Conservation (phyloP, 177 flowering plant genomes). For the Tripterygium wilfordii region DNA sequence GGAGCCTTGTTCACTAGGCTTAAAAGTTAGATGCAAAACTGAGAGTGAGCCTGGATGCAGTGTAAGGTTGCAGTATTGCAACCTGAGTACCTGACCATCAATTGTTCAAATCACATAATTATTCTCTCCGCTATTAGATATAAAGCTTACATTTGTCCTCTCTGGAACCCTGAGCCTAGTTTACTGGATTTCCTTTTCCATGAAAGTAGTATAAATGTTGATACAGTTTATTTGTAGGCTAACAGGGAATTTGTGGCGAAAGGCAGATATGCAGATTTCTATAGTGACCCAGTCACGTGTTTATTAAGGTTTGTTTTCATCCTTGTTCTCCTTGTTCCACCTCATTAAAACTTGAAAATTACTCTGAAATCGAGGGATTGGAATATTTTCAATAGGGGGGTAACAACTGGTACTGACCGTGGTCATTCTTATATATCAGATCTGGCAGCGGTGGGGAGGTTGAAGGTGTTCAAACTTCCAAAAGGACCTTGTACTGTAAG, state of each 20-base stretch:
- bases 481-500: constrained; percentile 47
- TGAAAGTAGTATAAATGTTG: background rate
- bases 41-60: no score
- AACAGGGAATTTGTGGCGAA: constrained; percentile 54
- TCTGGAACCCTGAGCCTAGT: no score
- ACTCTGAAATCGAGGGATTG: background rate
- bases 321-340: background rate
- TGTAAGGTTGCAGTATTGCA: no score
- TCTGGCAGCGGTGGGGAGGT: constrained; percentile 44
- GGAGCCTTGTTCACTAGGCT: no score
- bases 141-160: no score
- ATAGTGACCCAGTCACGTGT: constrained; percentile 59
- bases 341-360: no score
- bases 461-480: constrained; percentile 67
- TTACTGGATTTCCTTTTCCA: background rate
- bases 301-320: constrained; percentile 51
- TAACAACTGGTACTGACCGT: no score
- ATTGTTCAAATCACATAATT: no score
- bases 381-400: no score
- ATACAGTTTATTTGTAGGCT: constrained; percentile 34
- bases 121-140: no score
- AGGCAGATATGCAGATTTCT: constrained; percentile 90
- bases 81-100: no score
- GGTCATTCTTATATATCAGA: constrained; percentile 15
- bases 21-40: no score